Evolutionary conservation across 306 rosid genomes (phyloP), one percentile per base, ranked within the genome.

Genomic region (Prunus salicina): DNA sequence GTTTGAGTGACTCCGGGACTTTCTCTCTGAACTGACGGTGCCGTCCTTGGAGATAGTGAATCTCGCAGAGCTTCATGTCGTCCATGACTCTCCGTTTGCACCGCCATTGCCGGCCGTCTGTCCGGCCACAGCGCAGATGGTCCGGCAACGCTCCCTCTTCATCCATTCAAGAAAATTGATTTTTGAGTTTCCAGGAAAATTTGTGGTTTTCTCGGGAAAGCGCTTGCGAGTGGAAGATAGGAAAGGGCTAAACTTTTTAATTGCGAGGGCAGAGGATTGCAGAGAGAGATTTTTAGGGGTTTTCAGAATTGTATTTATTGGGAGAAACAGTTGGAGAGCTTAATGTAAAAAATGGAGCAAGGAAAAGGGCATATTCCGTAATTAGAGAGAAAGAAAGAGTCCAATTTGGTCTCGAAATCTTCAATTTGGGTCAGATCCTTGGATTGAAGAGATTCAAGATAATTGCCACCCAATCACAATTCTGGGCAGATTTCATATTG

Each of bases 81-180:
- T 84, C 90, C 97, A 77, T 89, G 53, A 87, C 99, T 69, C 87
- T 82, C 76, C 98, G 83, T 67, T 85, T 85, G 89, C 99, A 96
- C 81, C 98, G 91, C 99, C 99, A 96, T 91, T 88, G 82, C 79
- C 91, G 86, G 9, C 99, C 99, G 84, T 96, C 99, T 5, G 93
- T 91, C 50, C 99, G 93, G 79, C 81, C 78, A 78, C 99, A 96
- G 65, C 99, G 96, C 50, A 92, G 83, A 76, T 91, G 75, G 77
- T 92, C 98, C 78, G 97, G 93, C 55, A 84, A 64, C 38, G 78
- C 64, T 53, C 89, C 95, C 49, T 73, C 87, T 25, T 80, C 88
- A 7, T 74, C 91, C 75, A 81, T 71, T 80, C 80, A 63, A 69
- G 38, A 43, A 77, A 34, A 69, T 62, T 53, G 82, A 79, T 78